Evolutionary conservation across 2,329 filamentous ascomycete genomes (phyloP), one percentile per base, ranked within the genome.

Genomic region (Dothistroma pini): DNA sequence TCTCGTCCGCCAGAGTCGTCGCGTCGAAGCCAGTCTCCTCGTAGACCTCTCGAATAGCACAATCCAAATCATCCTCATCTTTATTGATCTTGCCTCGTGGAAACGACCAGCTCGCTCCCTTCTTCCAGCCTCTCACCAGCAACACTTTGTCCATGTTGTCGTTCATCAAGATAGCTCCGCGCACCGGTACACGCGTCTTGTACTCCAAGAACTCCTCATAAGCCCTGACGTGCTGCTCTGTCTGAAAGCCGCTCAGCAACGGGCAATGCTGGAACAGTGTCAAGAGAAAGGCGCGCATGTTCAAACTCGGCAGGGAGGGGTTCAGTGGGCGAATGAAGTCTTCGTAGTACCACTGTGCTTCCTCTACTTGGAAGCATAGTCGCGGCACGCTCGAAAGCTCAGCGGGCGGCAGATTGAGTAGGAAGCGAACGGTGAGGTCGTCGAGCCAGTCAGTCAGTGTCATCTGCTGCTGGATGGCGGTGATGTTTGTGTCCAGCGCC

Each of bases 341-440:
- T 81, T 99, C 95, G 85, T 99, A 99, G 78, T 96, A 99, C 95
- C 95, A 99, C 86, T 99, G 96, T 70, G 95, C 95, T 78, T 99
- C 96, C 78, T 99, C 95, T 69, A 99, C 90, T 78, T 97, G 93
- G 76, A 99, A 99, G 79, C 93, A 97, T 78, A 99, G 95, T 73
- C 95, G 89, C 74, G 92, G 91, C 60, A 96, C 90, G 2, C 90
- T 92, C 67, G 88, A 87, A 52, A 97, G 85, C 77, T 99, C 95
- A 77, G 95, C 91, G 66, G 90, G 84, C 51, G 96, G 95, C 63
- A 97, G 85, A 78, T 99, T 97, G 77, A 97, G 91, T 74, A 99
- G 93, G 79, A 99, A 99, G 75, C 96, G 91, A 75, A 96, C 93
- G 78, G 92, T 96, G 62, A 97, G 85, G 79, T 97, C 93, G 87